Evolutionary conservation across 2,329 filamentous ascomycete species (phyloP).

Genomic region (Tricladium varicosporioides): DNA sequence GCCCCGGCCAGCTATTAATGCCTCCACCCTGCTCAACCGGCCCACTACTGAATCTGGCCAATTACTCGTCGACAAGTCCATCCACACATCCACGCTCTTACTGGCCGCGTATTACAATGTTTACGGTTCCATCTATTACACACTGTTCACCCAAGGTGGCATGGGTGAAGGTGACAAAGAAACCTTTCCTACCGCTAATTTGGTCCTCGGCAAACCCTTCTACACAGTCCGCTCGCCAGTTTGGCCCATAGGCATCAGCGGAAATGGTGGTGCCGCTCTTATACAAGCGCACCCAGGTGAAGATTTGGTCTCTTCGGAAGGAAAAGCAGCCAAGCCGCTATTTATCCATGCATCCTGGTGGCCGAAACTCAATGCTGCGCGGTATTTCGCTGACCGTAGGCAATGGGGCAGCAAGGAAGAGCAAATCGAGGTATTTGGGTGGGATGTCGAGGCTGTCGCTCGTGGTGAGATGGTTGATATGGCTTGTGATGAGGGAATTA

Average conservation of each 20-base stretch:
- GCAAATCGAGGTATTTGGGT: constrained; percentile 23
- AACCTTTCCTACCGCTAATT: constrained; percentile 45
- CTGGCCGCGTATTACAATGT: constrained; percentile 49
- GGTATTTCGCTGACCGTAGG: constrained; percentile 29
- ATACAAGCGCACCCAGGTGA: constrained; percentile 1
- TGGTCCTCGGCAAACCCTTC: constrained; percentile 38
- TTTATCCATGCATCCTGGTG: constrained; percentile 28
- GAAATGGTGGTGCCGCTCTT: neutral
- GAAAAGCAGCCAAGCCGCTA: constrained; percentile 13
- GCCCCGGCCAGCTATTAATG: constrained; percentile 19
- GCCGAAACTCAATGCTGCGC: constrained; percentile 31
- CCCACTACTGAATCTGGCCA: constrained; percentile 44
- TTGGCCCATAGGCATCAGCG: neutral
- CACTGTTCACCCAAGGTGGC: constrained; percentile 43
- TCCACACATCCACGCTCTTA: constrained; percentile 42
- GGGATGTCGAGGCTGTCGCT: constrained; percentile 23
- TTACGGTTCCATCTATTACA: constrained; percentile 46
- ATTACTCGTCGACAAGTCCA: constrained; percentile 42
- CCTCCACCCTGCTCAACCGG: constrained; percentile 31
- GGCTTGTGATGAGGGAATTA: too few relatives aligned
- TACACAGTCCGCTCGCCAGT: constrained; percentile 37
- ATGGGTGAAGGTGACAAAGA: constrained; percentile 50
- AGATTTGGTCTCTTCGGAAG: neutral
- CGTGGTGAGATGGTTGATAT: too few relatives aligned
- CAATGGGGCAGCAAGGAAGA: constrained; percentile 25